Conservation (phyloP, 768 basidiomycete genomes). For the Rhodotorula sphaerocarpa region DNA sequence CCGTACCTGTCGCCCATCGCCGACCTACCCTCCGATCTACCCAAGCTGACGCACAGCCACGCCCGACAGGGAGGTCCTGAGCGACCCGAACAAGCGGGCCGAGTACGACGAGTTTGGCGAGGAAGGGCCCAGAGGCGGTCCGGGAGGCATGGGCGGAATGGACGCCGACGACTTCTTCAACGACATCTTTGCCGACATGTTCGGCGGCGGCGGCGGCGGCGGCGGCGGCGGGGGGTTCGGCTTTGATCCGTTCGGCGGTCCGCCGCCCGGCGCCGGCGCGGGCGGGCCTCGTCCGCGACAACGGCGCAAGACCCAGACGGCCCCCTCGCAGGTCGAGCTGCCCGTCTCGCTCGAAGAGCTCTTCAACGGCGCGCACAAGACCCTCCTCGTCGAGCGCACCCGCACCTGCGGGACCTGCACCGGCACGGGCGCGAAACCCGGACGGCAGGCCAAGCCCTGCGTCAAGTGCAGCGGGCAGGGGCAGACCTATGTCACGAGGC, state of each 20-base stretch:
- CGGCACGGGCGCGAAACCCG: slow-evolving; percentile 79
- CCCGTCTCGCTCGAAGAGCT: slow-evolving; percentile 84
- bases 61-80: slow-evolving; percentile 55
- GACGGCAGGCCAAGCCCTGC: slow-evolving; percentile 77
- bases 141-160: slow-evolving; percentile 48
- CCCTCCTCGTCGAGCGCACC: slow-evolving; percentile 81
- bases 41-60: too few species aligned
- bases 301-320: slow-evolving; percentile 47
- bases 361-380: slow-evolving; percentile 81
- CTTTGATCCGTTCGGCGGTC: slow-evolving; percentile 13
- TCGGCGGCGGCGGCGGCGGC: slow-evolving; percentile 4
- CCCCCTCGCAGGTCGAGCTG: slow-evolving; percentile 52
- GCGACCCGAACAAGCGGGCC: slow-evolving; percentile 59
- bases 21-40: too few species aligned
- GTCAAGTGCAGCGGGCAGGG: slow-evolving; percentile 66
- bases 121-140: slow-evolving; percentile 45
- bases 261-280: slow-evolving; percentile 27
- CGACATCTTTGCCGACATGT: slow-evolving; percentile 55
- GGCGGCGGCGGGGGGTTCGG: too few species aligned
- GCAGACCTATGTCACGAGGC: slow-evolving; percentile 12
- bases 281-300: slow-evolving; percentile 34
- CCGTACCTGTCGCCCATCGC: too few species aligned
- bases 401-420: slow-evolving; percentile 68
- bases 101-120: slow-evolving; percentile 67
- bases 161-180: slow-evolving; percentile 64